Evolutionary conservation across 495 filamentous ascomycete species (phyloP), one percentile per base, ranked within the genome.

Genomic region (Aspergillus biplanus): DNA sequence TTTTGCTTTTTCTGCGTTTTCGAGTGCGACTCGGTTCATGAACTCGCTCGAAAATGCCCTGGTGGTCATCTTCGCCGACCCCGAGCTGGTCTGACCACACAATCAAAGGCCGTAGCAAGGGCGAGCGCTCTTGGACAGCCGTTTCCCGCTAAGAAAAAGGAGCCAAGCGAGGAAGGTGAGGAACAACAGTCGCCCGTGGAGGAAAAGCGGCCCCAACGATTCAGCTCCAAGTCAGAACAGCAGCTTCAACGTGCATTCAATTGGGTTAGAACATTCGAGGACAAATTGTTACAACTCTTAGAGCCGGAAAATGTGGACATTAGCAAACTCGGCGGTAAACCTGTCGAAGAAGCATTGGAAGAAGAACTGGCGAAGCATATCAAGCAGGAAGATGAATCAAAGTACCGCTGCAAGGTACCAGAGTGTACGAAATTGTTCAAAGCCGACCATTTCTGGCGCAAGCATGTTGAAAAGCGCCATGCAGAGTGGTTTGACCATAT

Each of bases 1-100:
- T 97, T 98, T 78, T 99, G 95, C 80, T 97, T 99, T 81, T 99
- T 97, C 81, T 99, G 95, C 75, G 95, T 99, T 32, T 97, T 97
- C 69, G 96, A 97, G 74, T 93, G 92, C 73, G 95, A 99, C 73
- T 97, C 94, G 0, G 88, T 99, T 42, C 96, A 98, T 70, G 95
- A 98, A 73, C 82, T 99, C 53, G 92, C 89, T 33, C 86, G 96
- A 56, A 99, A 99, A 77, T 99, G 95, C 65, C 92, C 96, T 34
- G 95, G 95, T 32, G 95, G 95, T 31, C 95, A 99, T 82, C 89
- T 97, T 56, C 91, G 95, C 61, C 89, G 95, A 21, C 95, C 95
- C 11, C 83, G 93, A 54, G 87, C 88, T 66, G 92, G 90, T 46
- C 83, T 97, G 12, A 95, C 89, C 27, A 89, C 83, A 12, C 81